phyloP scores from a whole-genome alignment of 139 green algal genomes.

The Asterochloris sp. region DNA sequence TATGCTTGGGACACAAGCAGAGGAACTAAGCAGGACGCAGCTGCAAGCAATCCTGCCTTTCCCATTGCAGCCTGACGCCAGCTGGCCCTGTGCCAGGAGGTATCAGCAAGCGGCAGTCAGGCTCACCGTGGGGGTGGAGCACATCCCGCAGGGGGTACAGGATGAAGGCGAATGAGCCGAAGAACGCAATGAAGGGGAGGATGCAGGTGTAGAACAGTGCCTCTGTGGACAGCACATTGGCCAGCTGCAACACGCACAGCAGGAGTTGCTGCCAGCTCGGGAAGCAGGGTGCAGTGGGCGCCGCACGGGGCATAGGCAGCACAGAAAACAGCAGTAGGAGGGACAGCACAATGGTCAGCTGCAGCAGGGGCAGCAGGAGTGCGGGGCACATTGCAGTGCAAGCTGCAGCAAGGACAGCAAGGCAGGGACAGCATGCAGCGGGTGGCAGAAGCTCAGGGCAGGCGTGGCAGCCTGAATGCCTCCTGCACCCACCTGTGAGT shows the following conservation, averaged over 20 bases:
- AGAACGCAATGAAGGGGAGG: constrained; percentile 98
- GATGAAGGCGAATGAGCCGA: constrained; percentile 92
- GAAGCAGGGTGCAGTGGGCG: not conserved
- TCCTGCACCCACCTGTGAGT: constrained; percentile 65
- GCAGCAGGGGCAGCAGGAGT: too few species aligned
- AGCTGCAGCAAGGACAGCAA: not conserved
- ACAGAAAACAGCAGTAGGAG: too few species aligned
- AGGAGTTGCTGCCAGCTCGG: too few species aligned
- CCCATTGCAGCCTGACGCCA: not conserved
- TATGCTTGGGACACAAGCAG: too few species aligned
- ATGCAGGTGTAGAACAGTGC: constrained; percentile 98
- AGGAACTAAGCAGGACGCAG: not conserved
- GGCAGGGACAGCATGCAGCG: not conserved
- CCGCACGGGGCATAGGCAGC: too few species aligned
- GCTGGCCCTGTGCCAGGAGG: not conserved
- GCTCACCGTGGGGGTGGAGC: constrained; percentile 85
- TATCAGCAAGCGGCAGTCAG: not conserved
- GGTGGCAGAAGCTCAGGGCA: not conserved
- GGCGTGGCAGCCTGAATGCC: not conserved
- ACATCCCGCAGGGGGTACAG: constrained; percentile 91
- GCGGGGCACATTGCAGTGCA: too few species aligned
- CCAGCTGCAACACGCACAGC: constrained; percentile 59
- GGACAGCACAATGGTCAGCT: too few species aligned
- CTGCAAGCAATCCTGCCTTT: not conserved
- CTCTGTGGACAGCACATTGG: constrained; percentile 87